Conservation (phyloP, 2,329 filamentous ascomycete species). For the Neonectria magnoliae region DNA sequence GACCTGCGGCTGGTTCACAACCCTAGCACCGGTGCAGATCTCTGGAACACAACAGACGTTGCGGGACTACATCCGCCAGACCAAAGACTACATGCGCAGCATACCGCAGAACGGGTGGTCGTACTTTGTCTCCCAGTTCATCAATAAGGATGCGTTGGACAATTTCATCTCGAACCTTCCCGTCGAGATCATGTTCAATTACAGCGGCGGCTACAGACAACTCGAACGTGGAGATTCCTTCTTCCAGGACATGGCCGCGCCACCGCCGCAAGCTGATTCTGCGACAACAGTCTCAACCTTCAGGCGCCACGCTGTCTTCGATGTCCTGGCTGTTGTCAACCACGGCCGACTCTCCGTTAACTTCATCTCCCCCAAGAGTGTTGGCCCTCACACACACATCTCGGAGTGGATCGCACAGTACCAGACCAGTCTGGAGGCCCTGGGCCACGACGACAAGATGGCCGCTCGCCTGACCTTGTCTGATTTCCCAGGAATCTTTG, state of each 20-base stretch:
- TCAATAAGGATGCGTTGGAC: constrained; percentile 5
- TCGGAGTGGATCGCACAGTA: neutral
- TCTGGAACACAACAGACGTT: neutral
- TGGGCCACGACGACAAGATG: neutral
- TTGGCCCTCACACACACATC: neutral
- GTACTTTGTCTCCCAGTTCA: constrained; percentile 23
- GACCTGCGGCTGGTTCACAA: constrained; percentile 44
- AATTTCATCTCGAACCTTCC: constrained; percentile 8
- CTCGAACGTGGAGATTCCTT: constrained; percentile 12
- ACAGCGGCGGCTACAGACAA: constrained; percentile 12
- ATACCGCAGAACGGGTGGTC: neutral
- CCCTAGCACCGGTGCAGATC: constrained; percentile 4
- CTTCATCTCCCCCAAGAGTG: neutral
- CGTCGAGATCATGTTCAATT: constrained; percentile 22
- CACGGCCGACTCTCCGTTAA: neutral
- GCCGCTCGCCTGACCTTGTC: too few species aligned
- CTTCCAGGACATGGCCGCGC: neutral
- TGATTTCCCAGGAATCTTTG: neutral
- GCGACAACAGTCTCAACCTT: too few species aligned
- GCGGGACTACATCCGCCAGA: constrained; percentile 1
- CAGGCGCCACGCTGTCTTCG: neutral
- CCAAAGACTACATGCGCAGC: constrained; percentile 7
- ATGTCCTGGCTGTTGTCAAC: neutral
- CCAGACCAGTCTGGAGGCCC: neutral
- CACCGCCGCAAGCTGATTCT: neutral